Evolutionary conservation across 176 grass and related monocot species (phyloP).

Genomic region (Oryza australiensis): DNA sequence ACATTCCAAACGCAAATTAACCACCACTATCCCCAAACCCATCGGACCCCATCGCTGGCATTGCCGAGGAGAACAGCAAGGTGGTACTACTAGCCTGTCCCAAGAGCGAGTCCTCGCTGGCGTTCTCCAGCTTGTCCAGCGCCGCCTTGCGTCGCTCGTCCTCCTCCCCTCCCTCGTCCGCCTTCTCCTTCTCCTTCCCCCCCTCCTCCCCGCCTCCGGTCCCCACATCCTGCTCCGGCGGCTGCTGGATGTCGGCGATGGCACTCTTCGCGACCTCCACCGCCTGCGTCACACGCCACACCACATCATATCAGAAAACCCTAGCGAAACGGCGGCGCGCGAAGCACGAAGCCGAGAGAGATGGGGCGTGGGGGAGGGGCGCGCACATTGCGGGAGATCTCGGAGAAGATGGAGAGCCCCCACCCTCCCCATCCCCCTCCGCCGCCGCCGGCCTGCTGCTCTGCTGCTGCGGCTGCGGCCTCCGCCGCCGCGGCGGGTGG

Average conservation of each 20-base stretch:
- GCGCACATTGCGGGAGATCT: constrained; percentile 83
- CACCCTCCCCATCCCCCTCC: constrained; percentile 80
- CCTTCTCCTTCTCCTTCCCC: not conserved
- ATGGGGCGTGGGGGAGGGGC: not conserved
- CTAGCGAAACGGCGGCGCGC: not conserved
- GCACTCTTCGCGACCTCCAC: constrained; percentile 91
- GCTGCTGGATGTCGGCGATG: constrained; percentile 63
- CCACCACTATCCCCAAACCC: constrained; percentile 3
- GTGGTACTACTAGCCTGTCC: constrained; percentile 59
- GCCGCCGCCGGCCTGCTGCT: constrained; percentile 43
- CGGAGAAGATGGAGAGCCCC: constrained; percentile 90
- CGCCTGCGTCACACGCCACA: constrained; percentile 49
- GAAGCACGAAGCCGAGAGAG: constrained; percentile 11
- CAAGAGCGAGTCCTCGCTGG: constrained; percentile 81
- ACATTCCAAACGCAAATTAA: constrained; percentile 6
- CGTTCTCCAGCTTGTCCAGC: constrained; percentile 78
- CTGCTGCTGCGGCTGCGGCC: not conserved
- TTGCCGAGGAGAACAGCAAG: not conserved
- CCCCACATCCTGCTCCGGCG: constrained; percentile 38
- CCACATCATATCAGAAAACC: not conserved
- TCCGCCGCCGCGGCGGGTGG: constrained; percentile 8
- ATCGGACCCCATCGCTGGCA: not conserved
- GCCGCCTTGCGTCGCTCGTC: constrained; percentile 51
- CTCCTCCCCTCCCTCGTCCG: constrained; percentile 10
- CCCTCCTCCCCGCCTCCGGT: constrained; percentile 12